Conservation (phyloP, 2,329 filamentous ascomycete species). For the Fusarium bactridioides region DNA sequence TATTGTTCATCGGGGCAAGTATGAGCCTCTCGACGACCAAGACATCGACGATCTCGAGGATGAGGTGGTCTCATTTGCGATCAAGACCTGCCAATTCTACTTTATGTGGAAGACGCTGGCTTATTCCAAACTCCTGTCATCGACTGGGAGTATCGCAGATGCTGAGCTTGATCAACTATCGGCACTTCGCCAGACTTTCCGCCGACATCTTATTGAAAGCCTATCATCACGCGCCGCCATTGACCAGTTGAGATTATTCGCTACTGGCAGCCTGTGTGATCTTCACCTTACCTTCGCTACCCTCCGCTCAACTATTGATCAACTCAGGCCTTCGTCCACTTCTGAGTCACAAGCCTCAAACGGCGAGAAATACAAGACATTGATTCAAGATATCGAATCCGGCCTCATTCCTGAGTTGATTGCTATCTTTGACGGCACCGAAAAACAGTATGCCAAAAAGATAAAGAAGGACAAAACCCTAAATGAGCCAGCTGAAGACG, state of each 20-base stretch:
- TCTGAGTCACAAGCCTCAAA: slow-evolving; percentile 33
- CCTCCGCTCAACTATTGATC: slow-evolving; percentile 65
- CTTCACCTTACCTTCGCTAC: slow-evolving; percentile 81
- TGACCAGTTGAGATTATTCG: slow-evolving; percentile 79
- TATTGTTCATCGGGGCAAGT: slow-evolving; percentile 77
- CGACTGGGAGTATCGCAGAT: slow-evolving; percentile 63
- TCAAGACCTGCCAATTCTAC: slow-evolving; percentile 83
- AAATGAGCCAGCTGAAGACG: slow-evolving; percentile 73
- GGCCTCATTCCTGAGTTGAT: slow-evolving; percentile 73
- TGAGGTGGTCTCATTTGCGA: slow-evolving; percentile 76
- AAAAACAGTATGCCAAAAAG: slow-evolving; percentile 80
- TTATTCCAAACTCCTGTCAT: slow-evolving; percentile 62
- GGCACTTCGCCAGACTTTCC: slow-evolving; percentile 63
- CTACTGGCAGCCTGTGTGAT: slow-evolving; percentile 82
- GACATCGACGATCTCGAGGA: slow-evolving; percentile 81
- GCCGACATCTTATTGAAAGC: slow-evolving; percentile 70
- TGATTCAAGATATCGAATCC: slow-evolving; percentile 73
- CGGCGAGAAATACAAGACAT: slow-evolving; percentile 47
- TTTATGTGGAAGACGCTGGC: slow-evolving; percentile 90
- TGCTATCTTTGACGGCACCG: slow-evolving; percentile 78
- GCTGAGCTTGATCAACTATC: slow-evolving; percentile 68
- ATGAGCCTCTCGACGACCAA: slow-evolving; percentile 72
- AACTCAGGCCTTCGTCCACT: slow-evolving; percentile 43
- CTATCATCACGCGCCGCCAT: slow-evolving; percentile 73
- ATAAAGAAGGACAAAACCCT: slow-evolving; percentile 64